phyloP scores from a whole-genome alignment of 768 basidiomycete species.

The Trametes villosa region DNA sequence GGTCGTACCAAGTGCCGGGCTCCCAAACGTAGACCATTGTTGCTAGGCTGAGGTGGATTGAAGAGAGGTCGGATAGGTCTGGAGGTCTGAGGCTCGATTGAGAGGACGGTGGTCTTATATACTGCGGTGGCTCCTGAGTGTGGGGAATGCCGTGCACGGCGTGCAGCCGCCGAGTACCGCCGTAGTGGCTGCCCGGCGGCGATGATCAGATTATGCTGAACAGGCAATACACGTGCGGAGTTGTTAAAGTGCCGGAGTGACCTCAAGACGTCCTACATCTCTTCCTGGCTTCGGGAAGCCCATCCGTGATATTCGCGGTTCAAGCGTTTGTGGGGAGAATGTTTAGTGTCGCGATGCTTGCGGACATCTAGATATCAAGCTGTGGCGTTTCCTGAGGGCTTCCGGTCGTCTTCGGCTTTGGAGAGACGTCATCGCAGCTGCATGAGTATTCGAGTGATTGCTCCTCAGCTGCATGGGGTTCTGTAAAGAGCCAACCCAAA shows the following conservation, averaged over 20 bases:
- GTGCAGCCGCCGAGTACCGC: conserved; percentile 16
- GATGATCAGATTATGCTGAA: conserved; percentile 19
- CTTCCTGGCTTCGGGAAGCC: background rate
- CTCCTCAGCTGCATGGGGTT: too few species aligned
- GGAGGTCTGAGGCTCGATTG: background rate
- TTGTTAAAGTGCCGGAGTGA: background rate
- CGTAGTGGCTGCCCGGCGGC: conserved; percentile 2
- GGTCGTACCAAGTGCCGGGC: conserved; percentile 63
- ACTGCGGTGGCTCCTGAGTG: conserved; percentile 1
- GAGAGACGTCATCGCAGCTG: too few species aligned
- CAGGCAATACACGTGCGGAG: conserved; percentile 7
- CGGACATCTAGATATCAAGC: too few species aligned
- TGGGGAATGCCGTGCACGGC: conserved; percentile 3
- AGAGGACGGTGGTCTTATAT: conserved; percentile 11
- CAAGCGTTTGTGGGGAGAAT: too few species aligned
- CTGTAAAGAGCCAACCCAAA: too few species aligned
- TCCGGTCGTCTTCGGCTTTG: too few species aligned
- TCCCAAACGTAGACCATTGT: conserved; percentile 50
- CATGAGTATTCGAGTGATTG: too few species aligned
- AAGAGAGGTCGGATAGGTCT: background rate
- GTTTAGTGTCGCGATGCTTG: too few species aligned
- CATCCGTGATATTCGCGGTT: background rate
- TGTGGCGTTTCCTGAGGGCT: too few species aligned
- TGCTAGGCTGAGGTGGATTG: background rate
- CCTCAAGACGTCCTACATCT: background rate